phyloP scores from a whole-genome alignment of 2,329 filamentous ascomycete species.

The Penicillium sp. region DNA sequence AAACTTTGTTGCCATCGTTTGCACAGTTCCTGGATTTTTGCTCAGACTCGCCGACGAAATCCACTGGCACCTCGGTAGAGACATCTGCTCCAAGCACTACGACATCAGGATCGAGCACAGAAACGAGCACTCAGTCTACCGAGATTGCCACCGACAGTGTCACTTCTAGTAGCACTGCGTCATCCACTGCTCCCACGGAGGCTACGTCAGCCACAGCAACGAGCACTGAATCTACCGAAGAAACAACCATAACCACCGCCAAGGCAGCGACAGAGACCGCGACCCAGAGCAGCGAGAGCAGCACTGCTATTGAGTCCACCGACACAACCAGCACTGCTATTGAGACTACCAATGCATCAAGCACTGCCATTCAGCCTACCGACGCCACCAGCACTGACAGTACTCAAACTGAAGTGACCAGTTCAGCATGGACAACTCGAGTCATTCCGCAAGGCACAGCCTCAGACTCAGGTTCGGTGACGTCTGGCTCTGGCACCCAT shows the following conservation, averaged over 20 bases:
- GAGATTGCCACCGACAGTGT: neutral
- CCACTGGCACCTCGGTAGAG: neutral
- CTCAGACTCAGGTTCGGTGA: neutral
- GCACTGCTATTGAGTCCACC: neutral
- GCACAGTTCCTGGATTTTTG: constrained; percentile 17
- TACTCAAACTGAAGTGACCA: neutral
- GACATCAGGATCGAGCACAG: neutral
- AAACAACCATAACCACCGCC: neutral
- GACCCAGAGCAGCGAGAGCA: neutral
- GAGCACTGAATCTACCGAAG: neutral
- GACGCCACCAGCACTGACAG: neutral
- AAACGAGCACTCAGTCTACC: neutral
- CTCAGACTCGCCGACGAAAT: constrained; percentile 2
- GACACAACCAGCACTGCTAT: neutral
- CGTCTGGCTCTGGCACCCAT: neutral
- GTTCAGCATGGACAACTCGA: neutral
- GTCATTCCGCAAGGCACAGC: neutral
- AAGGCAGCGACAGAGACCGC: neutral
- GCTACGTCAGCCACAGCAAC: neutral
- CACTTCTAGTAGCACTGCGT: neutral
- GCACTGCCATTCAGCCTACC: neutral
- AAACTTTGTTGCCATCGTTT: constrained; percentile 12
- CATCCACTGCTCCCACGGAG: neutral
- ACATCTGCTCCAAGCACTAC: constrained; percentile 3
- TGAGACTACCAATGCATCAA: neutral